Percentiles rank a stretch among this genome's conserved stretches.
These are phyloP conservation scores for Suillus subaureus DNA, from an alignment of 768 basidiomycete species.

Conservation along the genomic window DNA sequence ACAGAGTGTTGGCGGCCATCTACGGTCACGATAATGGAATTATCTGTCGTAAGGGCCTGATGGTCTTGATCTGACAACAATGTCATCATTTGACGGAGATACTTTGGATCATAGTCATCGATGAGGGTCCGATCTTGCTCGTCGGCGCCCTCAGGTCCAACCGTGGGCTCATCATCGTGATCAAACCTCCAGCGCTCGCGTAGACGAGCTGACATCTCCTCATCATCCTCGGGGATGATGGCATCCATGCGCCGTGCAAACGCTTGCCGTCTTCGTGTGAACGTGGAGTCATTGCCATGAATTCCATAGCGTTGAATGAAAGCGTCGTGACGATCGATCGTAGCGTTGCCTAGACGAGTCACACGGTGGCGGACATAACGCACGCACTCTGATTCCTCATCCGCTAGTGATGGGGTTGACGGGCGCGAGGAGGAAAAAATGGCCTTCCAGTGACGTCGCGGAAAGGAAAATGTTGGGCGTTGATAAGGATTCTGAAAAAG, in stretches of 20 bases:
- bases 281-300: conserved; percentile 8
- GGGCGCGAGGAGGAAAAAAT: conserved; percentile 44
- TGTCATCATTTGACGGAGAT: conserved; percentile 56
- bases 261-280: conserved; percentile 11
- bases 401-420: conserved; percentile 26
- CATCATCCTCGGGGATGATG: conserved; percentile 31
- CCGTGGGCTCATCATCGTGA: conserved; percentile 57
- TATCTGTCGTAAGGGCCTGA: conserved; percentile 51
- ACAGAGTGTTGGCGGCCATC: conserved; percentile 56
- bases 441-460: conserved; percentile 69
- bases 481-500: conserved; percentile 68
- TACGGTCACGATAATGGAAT: conserved; percentile 41
- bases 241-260: conserved; percentile 32
- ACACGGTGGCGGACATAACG: conserved; percentile 64
- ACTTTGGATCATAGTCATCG: conserved; percentile 70
- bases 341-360: conserved; percentile 81
- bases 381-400: conserved; percentile 23
- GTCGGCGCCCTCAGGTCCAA: conserved; percentile 60
- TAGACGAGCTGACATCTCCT: conserved; percentile 46
- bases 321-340: conserved; percentile 68
- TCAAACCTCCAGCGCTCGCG: conserved; percentile 73
- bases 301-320: conserved; percentile 29
- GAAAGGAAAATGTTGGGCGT: conserved; percentile 53
- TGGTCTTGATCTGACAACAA: conserved; percentile 60
- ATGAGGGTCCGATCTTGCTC: conserved; percentile 70